phyloP scores from a whole-genome alignment of 495 filamentous ascomycete genomes.

The Podospora fimiseda region DNA sequence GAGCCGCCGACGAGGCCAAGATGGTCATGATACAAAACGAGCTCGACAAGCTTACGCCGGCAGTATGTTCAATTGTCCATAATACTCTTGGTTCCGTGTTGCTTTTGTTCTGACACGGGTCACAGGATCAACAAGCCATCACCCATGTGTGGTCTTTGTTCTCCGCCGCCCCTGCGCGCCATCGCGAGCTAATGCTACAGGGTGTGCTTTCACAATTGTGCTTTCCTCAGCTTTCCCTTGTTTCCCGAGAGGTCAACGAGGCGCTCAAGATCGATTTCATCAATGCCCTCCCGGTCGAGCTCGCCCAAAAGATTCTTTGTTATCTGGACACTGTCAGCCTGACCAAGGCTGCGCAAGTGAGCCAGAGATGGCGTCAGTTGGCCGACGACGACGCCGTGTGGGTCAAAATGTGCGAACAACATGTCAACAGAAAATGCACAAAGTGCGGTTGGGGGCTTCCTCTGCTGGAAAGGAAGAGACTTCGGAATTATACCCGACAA shows the following conservation, averaged over 20 bases:
- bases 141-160: conserved; percentile 96
- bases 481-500: conserved; percentile 81
- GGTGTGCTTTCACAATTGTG: conserved; percentile 94
- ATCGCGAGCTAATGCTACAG: conserved; percentile 89
- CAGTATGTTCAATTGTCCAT: conserved; percentile 29
- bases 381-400: conserved; percentile 97
- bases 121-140: conserved; percentile 69
- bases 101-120: not conserved
- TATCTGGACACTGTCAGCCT: conserved; percentile 93
- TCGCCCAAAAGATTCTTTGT: conserved; percentile 87
- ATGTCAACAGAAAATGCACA: conserved; percentile 88
- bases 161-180: conserved; percentile 88
- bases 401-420: conserved; percentile 98
- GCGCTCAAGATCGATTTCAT: conserved; percentile 96
- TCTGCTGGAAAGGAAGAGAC: conserved; percentile 75
- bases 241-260: conserved; percentile 79
- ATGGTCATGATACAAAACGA: conserved; percentile 92
- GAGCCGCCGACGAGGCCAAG: conserved; percentile 86
- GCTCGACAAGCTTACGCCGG: conserved; percentile 70
- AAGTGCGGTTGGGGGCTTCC: conserved; percentile 97
- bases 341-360: conserved; percentile 95
- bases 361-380: conserved; percentile 73
- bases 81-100: not conserved
- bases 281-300: conserved; percentile 76
- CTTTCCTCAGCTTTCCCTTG: conserved; percentile 90